Evolutionary conservation across 768 basidiomycete genomes (phyloP), one percentile per base, ranked within the genome.

Genomic region (Daedalea quercina): DNA sequence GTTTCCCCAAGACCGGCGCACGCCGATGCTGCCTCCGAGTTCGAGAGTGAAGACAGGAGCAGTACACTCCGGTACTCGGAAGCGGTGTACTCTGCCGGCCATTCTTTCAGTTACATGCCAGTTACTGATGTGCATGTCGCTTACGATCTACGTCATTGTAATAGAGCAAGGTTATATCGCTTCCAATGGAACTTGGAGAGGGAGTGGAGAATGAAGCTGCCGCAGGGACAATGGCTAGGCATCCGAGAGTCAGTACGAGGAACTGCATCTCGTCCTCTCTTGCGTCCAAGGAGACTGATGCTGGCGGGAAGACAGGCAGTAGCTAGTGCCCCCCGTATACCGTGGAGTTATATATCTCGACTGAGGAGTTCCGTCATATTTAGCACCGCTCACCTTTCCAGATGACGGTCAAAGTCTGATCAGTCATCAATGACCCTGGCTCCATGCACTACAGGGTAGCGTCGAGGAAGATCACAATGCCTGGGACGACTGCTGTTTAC

Each of bases 61-160:
- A 65, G 50, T 11, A 55, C 54, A 45, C 60, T 63, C 17, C 47
- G 50, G 47, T 61, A 58, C 15, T 54, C 26, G n/a, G 57, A n/a
- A 1, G 60, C 58, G 22, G 57, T 62, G 13, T 45, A 44, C 11
- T 56, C 62, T 65, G 33, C 17, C 20, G 37, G 9, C 19, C 3
- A 19, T 8, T 15, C 19, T 6, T 40, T 40, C n/a, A 22, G 17
- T 22, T 28, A 42, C 3, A 25, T 13, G 9, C 9, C 26, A 22
- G 17, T 1, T 11, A 8, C 15, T 6, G 19, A 13, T 13, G 31
- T 15, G 34, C 17, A 40, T 8, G 9, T 17, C 19, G 45, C 57
- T 50, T 40, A 65, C 63, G 24, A 35, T 65, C 53, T 4, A 65
- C 56, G 45, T 63, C 61, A 45, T 65, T 65, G 54, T 60, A 56